Conservation (phyloP, 768 basidiomycete species). For the Filobasidium floriforme region DNA sequence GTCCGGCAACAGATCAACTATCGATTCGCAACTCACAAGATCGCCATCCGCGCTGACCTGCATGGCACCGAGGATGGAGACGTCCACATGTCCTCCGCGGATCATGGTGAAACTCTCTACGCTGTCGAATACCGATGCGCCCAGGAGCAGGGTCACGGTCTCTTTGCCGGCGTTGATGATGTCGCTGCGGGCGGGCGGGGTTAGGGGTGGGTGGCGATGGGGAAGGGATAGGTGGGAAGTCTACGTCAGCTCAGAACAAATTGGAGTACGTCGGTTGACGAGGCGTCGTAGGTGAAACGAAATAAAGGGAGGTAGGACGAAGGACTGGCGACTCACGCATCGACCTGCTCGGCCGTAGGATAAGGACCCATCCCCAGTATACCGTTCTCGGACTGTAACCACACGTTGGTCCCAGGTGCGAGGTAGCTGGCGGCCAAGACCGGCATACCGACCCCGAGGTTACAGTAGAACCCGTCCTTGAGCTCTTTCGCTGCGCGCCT, state of each 20-base stretch:
- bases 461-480: conserved; percentile 44
- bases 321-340: conserved; percentile 43
- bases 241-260: no score
- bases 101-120: conserved; percentile 96
- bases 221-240: no score
- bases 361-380: conserved; percentile 48
- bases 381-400: conserved; percentile 48
- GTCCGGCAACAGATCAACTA: not conserved
- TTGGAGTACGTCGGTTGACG: not conserved
- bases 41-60: conserved; percentile 84
- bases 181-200: no score
- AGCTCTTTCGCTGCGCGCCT: conserved; percentile 40
- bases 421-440: conserved; percentile 45
- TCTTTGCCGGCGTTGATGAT: conserved; percentile 44
- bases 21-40: conserved; percentile 47
- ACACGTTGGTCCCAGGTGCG: conserved; percentile 45
- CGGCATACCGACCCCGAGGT: conserved; percentile 48
- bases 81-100: conserved; percentile 88
- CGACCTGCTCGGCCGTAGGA: conserved; percentile 45
- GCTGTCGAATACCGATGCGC: conserved; percentile 86
- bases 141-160: conserved; percentile 74
- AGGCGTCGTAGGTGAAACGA: not conserved
- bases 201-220: no score
- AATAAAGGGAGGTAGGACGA: no score
- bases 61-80: conserved; percentile 83